These are phyloP conservation scores for Rhizoclosmatium sp. DNA, from an alignment of 192 early-diverging fungal genomes.

Conservation along the genomic window DNA sequence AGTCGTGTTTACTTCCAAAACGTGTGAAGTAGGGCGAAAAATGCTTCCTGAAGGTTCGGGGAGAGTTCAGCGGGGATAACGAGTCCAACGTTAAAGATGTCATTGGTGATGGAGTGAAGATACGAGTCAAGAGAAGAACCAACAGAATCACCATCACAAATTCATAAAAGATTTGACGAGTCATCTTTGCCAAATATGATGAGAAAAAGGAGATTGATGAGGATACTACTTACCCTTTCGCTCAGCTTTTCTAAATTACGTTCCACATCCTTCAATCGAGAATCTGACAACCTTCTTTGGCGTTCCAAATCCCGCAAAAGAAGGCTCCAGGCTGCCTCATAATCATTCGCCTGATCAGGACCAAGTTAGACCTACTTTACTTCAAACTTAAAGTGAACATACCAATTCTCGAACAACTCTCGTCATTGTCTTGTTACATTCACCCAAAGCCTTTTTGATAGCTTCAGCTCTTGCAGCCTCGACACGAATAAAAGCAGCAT, in stretches of 20 bases:
- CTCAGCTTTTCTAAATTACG: conserved; percentile 29
- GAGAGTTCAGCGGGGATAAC: conserved; percentile 2
- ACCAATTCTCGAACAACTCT: conserved; percentile 51
- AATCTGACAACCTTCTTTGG: conserved; percentile 20
- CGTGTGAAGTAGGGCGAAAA: conserved; percentile 25
- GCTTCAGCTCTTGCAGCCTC: conserved; percentile 36
- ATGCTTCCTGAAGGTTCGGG: conserved; percentile 15
- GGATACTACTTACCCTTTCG: conserved; percentile 16
- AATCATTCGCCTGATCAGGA: conserved; percentile 30
- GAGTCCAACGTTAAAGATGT: background rate
- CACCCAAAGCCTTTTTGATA: conserved; percentile 37
- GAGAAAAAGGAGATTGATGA: background rate
- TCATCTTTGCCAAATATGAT: conserved; percentile 25
- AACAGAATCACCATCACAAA: conserved; percentile 33
- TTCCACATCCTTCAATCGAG: conserved; percentile 22
- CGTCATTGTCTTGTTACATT: conserved; percentile 45
- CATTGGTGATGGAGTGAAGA: conserved; percentile 15
- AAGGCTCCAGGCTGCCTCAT: conserved; percentile 37
- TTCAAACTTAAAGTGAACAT: background rate
- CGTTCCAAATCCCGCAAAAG: conserved; percentile 38
- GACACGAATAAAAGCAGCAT: conserved; percentile 45
- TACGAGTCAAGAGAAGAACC: conserved; percentile 23
- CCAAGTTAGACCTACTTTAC: background rate
- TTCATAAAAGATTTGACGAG: conserved; percentile 41
- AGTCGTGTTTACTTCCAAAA: background rate